These are phyloP conservation scores for Fusarium xylarioides DNA, from an alignment of 2,329 filamentous ascomycete genomes.

Conservation along the genomic window DNA sequence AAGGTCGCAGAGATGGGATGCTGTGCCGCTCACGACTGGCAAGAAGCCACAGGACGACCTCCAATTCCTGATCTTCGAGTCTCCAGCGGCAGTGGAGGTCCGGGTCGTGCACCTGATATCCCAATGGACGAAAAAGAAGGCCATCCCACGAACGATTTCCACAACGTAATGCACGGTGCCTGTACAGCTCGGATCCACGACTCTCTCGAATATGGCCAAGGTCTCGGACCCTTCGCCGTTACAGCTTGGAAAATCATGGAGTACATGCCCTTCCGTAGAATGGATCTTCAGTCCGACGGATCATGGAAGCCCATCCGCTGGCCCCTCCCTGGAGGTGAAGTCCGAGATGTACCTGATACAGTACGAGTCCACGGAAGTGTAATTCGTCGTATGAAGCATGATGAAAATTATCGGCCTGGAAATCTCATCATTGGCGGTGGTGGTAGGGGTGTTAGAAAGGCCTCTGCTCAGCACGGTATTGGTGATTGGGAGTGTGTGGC, in stretches of 20 bases:
- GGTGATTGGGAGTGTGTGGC: slow-evolving; percentile 76
- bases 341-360: slow-evolving; percentile 76
- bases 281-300: slow-evolving; percentile 78
- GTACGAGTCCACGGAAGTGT: slow-evolving; percentile 79
- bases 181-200: slow-evolving; percentile 71
- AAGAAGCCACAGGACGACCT: slow-evolving; percentile 13
- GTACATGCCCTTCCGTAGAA: slow-evolving; percentile 80
- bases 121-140: slow-evolving; percentile 39
- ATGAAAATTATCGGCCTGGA: slow-evolving; percentile 75
- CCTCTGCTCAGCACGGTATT: slow-evolving; percentile 70
- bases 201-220: slow-evolving; percentile 71
- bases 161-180: slow-evolving; percentile 66
- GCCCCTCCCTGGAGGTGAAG: slow-evolving; percentile 81
- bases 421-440: slow-evolving; percentile 84
- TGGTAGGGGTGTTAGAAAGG: slow-evolving; percentile 71
- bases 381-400: slow-evolving; percentile 72
- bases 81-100: slow-evolving; percentile 31
- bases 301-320: slow-evolving; percentile 83
- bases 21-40: slow-evolving; percentile 18
- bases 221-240: slow-evolving; percentile 64
- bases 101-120: slow-evolving; percentile 28
- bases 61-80: slow-evolving; percentile 47
- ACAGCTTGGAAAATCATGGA: slow-evolving; percentile 82
- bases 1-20: slow-evolving; percentile 76
- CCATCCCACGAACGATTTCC: slow-evolving; percentile 54